Percentiles rank a stretch among this genome's conserved stretches.
Evolutionary conservation across 345 rosid species (phyloP).

Genomic region (Garcia nutans): DNA sequence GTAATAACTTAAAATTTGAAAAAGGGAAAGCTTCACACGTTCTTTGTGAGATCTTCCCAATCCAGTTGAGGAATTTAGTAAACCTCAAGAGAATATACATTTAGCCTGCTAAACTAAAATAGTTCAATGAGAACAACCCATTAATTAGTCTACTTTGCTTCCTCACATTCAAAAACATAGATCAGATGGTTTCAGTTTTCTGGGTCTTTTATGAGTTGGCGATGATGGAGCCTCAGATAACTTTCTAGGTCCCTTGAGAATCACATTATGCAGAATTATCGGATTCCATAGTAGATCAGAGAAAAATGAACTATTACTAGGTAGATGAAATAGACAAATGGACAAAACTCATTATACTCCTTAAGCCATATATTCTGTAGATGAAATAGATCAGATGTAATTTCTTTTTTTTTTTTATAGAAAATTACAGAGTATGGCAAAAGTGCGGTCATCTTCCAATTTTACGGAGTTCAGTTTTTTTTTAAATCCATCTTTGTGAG

Average conservation of each 20-base stretch:
- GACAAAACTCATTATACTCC: too few relatives aligned
- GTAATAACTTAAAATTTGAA: not conserved
- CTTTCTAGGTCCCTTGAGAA: conserved; percentile 75
- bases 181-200: conserved; percentile 82
- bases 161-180: conserved; percentile 34
- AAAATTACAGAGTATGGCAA: too few relatives aligned
- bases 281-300: conserved; percentile 3
- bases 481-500: too few relatives aligned
- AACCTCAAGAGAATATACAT: not conserved
- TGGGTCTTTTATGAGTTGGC: conserved; percentile 82
- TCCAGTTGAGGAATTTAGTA: not conserved
- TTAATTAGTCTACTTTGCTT: not conserved
- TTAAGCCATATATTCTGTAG: too few relatives aligned
- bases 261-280: not conserved
- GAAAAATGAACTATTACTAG: not conserved
- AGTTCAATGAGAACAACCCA: not conserved
- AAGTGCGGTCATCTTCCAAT: too few relatives aligned
- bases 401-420: too few relatives aligned
- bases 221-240: conserved; percentile 60
- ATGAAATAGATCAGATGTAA: too few relatives aligned
- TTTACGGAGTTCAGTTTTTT: too few relatives aligned
- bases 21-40: not conserved
- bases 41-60: not conserved
- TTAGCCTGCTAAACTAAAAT: not conserved
- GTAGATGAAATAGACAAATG: not conserved